These are phyloP conservation scores for Lipomyces kockii DNA, from an alignment of 805 yeast species.

Conservation along the genomic window DNA sequence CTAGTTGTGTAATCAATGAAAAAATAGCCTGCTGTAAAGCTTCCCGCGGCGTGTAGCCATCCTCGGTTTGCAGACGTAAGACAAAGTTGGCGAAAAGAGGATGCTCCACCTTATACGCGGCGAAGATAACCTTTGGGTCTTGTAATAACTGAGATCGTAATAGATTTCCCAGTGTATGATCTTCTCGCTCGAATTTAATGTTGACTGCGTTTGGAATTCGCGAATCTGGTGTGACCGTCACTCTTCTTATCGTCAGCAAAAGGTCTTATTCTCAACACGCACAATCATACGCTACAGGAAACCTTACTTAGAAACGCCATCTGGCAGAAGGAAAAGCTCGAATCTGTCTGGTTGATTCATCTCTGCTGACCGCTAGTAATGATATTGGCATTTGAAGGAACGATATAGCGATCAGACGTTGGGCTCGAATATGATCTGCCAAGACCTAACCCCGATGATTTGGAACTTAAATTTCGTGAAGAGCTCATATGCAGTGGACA, in stretches of 20 bases:
- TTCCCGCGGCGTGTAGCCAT: constrained; percentile 87
- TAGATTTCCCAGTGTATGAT: constrained; percentile 92
- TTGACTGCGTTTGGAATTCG: constrained; percentile 94
- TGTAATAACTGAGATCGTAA: constrained; percentile 76
- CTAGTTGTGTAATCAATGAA: constrained; percentile 77
- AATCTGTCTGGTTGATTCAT: constrained; percentile 99
- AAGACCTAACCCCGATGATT: neutral
- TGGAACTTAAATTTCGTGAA: no score
- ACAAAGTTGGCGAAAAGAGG: constrained; percentile 95
- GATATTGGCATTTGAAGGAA: neutral
- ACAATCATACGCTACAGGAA: constrained; percentile 35
- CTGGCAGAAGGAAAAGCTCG: constrained; percentile 95
- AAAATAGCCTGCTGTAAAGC: constrained; percentile 92
- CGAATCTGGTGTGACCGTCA: constrained; percentile 88
- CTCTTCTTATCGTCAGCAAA: constrained; percentile 48
- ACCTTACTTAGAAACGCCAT: constrained; percentile 88
- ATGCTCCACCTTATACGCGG: constrained; percentile 97
- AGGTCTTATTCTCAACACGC: neutral
- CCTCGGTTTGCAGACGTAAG: constrained; percentile 93
- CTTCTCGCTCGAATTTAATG: constrained; percentile 93
- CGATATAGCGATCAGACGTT: neutral
- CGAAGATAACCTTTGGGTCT: constrained; percentile 89
- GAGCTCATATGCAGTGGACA: no score
- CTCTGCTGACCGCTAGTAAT: neutral
- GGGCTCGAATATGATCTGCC: neutral